phyloP scores from a whole-genome alignment of 176 grass and related monocot genomes.

The Neostapfia colusana region DNA sequence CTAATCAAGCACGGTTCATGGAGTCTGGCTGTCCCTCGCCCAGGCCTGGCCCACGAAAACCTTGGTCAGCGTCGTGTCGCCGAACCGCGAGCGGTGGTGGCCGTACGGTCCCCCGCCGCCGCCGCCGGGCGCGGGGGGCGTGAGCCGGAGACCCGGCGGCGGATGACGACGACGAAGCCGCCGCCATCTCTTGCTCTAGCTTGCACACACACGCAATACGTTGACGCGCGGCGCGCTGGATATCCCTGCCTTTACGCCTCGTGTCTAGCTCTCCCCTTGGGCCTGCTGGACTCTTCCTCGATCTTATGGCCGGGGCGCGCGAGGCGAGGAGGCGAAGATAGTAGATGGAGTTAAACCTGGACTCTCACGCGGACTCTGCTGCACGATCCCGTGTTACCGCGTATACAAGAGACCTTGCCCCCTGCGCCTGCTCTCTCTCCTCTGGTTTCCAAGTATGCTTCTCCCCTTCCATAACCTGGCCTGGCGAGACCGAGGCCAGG shows the following conservation, averaged over 20 bases:
- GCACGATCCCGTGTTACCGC: background rate
- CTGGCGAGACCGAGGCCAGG: background rate
- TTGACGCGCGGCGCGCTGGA: background rate
- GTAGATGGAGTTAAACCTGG: background rate
- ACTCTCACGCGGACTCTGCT: background rate
- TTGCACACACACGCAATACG: background rate
- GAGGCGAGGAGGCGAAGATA: background rate
- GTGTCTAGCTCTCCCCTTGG: too few relatives aligned
- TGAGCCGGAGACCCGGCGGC: slow-evolving; percentile 31
- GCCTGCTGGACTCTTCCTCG: background rate
- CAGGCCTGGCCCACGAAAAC: slow-evolving; percentile 93
- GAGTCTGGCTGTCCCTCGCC: slow-evolving; percentile 66
- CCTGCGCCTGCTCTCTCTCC: background rate
- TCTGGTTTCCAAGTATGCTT: background rate
- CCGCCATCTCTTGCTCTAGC: background rate
- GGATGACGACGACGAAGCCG: slow-evolving; percentile 36
- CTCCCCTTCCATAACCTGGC: slow-evolving; percentile 37
- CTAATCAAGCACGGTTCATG: slow-evolving; percentile 12
- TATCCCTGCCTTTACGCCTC: too few relatives aligned
- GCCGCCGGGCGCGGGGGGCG: background rate
- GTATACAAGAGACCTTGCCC: background rate
- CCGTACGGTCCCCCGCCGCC: slow-evolving; percentile 15
- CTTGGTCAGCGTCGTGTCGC: slow-evolving; percentile 91
- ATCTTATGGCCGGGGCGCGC: background rate
- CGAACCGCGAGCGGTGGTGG: slow-evolving; percentile 67